phyloP scores from a whole-genome alignment of 768 basidiomycete genomes.

The Mycena metata region DNA sequence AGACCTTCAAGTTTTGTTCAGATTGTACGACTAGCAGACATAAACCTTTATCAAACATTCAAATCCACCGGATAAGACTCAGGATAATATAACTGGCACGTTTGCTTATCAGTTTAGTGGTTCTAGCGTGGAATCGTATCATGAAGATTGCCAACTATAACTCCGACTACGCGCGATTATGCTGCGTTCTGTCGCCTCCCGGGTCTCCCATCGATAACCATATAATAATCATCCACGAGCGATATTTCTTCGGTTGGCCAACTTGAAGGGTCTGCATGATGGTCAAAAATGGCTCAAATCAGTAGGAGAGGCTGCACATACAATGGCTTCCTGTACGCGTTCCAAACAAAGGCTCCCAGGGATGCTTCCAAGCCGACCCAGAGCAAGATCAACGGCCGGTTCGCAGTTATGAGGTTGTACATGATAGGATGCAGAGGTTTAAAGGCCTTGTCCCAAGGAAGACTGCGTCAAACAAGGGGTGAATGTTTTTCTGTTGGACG shows the following conservation, averaged over 20 bases:
- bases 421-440: background rate
- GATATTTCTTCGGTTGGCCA: background rate
- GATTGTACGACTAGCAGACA: too few relatives aligned
- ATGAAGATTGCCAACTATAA: too few relatives aligned
- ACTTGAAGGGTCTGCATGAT: background rate
- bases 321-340: constrained; percentile 16
- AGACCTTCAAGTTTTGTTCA: too few relatives aligned
- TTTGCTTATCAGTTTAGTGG: too few relatives aligned
- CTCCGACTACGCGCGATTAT: too few relatives aligned
- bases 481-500: constrained; percentile 1
- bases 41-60: too few relatives aligned
- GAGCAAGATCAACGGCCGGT: constrained; percentile 15
- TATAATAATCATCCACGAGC: background rate
- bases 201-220: too few relatives aligned
- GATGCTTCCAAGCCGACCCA: constrained; percentile 16
- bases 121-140: too few relatives aligned
- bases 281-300: background rate
- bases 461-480: background rate
- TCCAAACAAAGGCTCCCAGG: constrained; percentile 16
- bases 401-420: constrained; percentile 26
- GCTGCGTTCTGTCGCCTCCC: too few relatives aligned
- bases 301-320: background rate
- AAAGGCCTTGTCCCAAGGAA: background rate
- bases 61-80: too few relatives aligned
- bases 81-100: too few relatives aligned